Conservation (phyloP, 495 filamentous ascomycete species). For the Bacidia gigantensis region DNA sequence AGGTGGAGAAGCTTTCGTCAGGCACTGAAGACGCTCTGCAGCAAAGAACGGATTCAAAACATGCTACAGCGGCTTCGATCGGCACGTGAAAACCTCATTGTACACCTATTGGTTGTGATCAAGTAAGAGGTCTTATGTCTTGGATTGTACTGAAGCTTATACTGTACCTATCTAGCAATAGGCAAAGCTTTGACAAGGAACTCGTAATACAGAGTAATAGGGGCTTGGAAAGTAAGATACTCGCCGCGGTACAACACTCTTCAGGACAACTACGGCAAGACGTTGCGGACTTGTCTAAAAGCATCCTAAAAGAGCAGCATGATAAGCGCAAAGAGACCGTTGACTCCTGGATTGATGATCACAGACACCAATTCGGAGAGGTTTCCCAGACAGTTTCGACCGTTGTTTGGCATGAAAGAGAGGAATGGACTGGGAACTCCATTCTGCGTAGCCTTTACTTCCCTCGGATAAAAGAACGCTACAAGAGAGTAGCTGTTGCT, state of each 20-base stretch:
- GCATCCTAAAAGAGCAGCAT: too few relatives aligned
- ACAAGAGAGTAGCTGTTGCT: not conserved
- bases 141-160: not conserved
- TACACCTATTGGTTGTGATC: constrained; percentile 12
- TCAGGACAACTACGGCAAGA: too few relatives aligned
- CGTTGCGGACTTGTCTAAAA: too few relatives aligned
- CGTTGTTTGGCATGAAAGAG: not conserved
- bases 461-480: not conserved
- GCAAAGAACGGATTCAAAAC: constrained; percentile 11
- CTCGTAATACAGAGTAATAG: too few relatives aligned
- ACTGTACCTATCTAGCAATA: too few relatives aligned
- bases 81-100: constrained; percentile 10
- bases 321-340: too few relatives aligned
- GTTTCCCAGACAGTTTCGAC: not conserved
- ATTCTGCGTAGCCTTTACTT: not conserved
- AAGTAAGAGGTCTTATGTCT: constrained; percentile 9
- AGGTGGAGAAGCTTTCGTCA: constrained; percentile 9
- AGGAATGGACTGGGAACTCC: not conserved
- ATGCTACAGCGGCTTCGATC: constrained; percentile 12
- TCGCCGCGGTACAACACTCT: too few relatives aligned
- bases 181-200: too few relatives aligned
- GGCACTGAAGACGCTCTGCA: constrained; percentile 9
- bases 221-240: too few relatives aligned
- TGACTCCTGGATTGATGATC: too few relatives aligned
- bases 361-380: not conserved